Percentiles rank a stretch among this genome's conserved stretches.
These are phyloP conservation scores for Rubus idaeus DNA, from an alignment of 306 rosid genomes.

Conservation along the genomic window DNA sequence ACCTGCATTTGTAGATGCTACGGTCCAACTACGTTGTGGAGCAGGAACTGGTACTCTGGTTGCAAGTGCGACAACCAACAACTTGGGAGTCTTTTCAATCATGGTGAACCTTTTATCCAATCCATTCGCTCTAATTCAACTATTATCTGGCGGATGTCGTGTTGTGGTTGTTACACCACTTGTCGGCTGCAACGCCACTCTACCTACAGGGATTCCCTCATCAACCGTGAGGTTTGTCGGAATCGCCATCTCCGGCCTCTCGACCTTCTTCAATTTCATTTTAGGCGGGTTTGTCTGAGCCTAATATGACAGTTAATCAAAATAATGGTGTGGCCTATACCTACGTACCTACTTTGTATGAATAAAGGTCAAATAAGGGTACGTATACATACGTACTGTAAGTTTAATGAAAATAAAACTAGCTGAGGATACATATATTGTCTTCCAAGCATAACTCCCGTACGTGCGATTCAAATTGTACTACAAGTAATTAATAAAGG, in stretches of 20 bases:
- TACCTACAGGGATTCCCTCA: not conserved
- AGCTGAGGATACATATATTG: not conserved
- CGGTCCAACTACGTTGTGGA: not conserved
- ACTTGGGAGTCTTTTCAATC: not conserved
- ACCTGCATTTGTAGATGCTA: not conserved
- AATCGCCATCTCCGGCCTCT: no score
- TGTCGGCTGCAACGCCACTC: not conserved
- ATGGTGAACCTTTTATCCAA: rapidly evolving
- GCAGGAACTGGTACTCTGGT: not conserved
- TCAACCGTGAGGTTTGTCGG: not conserved
- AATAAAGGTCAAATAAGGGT: not conserved
- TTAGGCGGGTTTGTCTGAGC: not conserved
- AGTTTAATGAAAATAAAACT: no score
- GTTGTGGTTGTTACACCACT: not conserved
- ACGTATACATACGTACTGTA: no score
- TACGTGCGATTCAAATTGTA: no score
- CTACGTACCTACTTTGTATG: not conserved
- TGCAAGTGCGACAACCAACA: not conserved
- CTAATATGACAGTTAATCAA: no score
- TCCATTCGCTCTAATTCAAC: not conserved
- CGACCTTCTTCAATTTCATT: not conserved
- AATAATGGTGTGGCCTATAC: not conserved
- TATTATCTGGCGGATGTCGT: not conserved
- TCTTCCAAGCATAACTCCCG: not conserved
- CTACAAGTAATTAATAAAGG: not conserved